phyloP scores from a whole-genome alignment of 2,329 filamentous ascomycete genomes.

The Aspergillus sp. region DNA sequence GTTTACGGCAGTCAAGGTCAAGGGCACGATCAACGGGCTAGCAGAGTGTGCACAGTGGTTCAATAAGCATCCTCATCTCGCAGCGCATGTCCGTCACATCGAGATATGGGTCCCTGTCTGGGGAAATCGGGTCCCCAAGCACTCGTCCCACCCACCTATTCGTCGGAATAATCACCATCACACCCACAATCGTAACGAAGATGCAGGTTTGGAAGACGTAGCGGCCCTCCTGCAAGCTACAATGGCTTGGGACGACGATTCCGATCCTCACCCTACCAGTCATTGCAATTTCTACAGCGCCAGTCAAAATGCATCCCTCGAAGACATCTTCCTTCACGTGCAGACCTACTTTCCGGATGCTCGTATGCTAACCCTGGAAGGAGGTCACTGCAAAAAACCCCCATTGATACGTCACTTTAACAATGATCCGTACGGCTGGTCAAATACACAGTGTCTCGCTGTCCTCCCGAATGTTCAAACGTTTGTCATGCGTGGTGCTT shows the following conservation, averaged over 20 bases:
- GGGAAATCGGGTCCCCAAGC: conserved; percentile 47
- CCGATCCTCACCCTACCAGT: conserved; percentile 15
- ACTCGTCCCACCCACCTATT: conserved; percentile 25
- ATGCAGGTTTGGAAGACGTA: conserved; percentile 14
- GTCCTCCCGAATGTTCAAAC: conserved; percentile 53
- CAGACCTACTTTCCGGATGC: conserved; percentile 51
- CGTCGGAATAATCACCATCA: conserved; percentile 12
- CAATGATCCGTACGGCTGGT: conserved; percentile 21
- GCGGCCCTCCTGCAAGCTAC: conserved; percentile 16
- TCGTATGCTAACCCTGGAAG: conserved; percentile 62
- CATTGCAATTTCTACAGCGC: conserved; percentile 26
- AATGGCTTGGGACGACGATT: conserved; percentile 21
- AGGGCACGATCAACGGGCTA: conserved; percentile 58
- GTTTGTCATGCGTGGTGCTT: conserved; percentile 65
- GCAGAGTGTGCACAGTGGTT: conserved; percentile 56
- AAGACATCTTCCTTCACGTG: conserved; percentile 61
- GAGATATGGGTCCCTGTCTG: conserved; percentile 73
- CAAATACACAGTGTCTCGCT: conserved; percentile 34
- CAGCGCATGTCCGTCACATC: conserved; percentile 59
- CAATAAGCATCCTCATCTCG: conserved; percentile 49
- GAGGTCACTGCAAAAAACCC: conserved; percentile 68
- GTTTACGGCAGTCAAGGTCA: conserved; percentile 54
- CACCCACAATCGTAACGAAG: conserved; percentile 13
- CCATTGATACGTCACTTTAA: conserved; percentile 57
- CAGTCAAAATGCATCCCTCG: conserved; percentile 59